Conservation (phyloP, 2,329 filamentous ascomycete species). For the Colletotrichum sansevieriae region DNA sequence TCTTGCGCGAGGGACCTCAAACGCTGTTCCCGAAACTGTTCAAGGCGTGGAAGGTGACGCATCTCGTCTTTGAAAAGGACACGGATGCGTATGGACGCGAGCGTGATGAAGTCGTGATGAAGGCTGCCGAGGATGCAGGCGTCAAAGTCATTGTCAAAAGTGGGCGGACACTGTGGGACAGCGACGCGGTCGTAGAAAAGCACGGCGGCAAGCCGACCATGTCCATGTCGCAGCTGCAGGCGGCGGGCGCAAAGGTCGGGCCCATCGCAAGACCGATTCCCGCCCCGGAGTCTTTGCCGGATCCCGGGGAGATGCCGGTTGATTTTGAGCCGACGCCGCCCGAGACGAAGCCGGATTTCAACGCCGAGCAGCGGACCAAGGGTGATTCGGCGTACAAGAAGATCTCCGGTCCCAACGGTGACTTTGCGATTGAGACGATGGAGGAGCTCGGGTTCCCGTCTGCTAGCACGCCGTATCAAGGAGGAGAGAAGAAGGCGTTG, state of each 20-base stretch:
- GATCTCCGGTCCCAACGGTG: conserved; percentile 75
- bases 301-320: conserved; percentile 73
- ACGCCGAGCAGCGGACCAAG: conserved; percentile 65
- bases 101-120: conserved; percentile 70
- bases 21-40: conserved; percentile 80
- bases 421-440: conserved; percentile 79
- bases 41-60: conserved; percentile 79
- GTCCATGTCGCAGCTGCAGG: conserved; percentile 77
- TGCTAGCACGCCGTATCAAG: conserved; percentile 75
- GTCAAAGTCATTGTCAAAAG: conserved; percentile 74
- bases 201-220: conserved; percentile 80
- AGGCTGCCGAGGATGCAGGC: conserved; percentile 73
- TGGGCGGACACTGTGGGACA: conserved; percentile 81
- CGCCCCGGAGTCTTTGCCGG: conserved; percentile 70
- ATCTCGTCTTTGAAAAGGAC: conserved; percentile 84
- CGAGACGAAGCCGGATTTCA: conserved; percentile 68
- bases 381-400: conserved; percentile 69
- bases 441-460: conserved; percentile 76
- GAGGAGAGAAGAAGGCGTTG: conserved; percentile 77
- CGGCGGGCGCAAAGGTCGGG: conserved; percentile 73
- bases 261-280: conserved; percentile 71
- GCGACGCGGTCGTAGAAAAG: conserved; percentile 74
- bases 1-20: conserved; percentile 79
- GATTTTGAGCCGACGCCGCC: conserved; percentile 69
- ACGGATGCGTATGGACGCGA: conserved; percentile 79